phyloP scores from a whole-genome alignment of 345 rosid genomes.

The Brassica napus region DNA sequence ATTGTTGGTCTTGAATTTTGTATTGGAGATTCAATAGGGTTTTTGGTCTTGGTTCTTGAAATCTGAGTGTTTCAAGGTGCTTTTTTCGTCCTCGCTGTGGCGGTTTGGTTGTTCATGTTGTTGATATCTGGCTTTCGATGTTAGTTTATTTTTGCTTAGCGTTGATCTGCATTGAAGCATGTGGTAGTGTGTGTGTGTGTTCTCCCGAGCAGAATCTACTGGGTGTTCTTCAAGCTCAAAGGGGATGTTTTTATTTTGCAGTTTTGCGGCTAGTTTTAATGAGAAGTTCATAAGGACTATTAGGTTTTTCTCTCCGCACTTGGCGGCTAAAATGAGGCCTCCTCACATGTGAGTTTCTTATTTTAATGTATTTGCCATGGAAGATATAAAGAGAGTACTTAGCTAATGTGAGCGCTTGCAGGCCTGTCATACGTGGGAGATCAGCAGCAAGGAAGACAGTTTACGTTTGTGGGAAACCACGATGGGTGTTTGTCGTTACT shows the following conservation, averaged over 20 bases:
- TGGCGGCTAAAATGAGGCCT: slow-evolving; percentile 98
- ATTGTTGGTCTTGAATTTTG: not conserved
- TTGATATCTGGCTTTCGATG: not conserved
- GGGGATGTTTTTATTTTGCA: slow-evolving; percentile 35
- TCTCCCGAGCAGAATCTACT: not conserved
- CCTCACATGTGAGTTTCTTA: slow-evolving; percentile 68
- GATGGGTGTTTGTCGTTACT: slow-evolving; percentile 37
- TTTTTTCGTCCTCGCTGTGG: not conserved
- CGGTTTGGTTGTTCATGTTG: not conserved
- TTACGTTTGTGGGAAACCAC: slow-evolving; percentile 43
- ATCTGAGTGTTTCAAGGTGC: not conserved
- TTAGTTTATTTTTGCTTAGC: not conserved
- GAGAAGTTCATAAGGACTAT: slow-evolving; percentile 86
- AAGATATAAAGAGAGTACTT: not conserved
- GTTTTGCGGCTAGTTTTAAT: slow-evolving; percentile 93
- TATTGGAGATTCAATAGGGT: not conserved
- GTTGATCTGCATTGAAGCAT: not conserved
- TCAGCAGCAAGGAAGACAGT: slow-evolving; percentile 39
- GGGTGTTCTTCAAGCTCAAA: not conserved
- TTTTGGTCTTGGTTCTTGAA: not conserved
- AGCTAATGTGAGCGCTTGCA: slow-evolving; percentile 17
- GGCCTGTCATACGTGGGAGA: slow-evolving; percentile 47
- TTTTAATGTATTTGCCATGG: not conserved
- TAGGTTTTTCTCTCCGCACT: slow-evolving; percentile 90
- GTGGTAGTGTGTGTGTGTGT: slow-evolving; percentile 10